These are phyloP conservation scores for Alternaria atra DNA, from an alignment of 2,329 filamentous ascomycete genomes.

Conservation along the genomic window DNA sequence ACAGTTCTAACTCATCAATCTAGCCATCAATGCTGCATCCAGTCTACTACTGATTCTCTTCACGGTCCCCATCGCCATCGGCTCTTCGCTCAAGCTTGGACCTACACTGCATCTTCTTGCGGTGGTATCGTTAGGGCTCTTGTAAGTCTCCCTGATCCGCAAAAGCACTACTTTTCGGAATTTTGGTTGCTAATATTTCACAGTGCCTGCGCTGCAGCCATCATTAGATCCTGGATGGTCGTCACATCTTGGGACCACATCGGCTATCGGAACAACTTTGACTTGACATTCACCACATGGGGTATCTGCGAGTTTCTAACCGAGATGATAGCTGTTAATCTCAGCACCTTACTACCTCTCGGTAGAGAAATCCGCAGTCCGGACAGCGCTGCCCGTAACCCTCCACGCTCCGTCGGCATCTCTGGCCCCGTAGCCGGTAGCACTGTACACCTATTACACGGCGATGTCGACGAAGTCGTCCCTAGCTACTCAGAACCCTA, in stretches of 20 bases:
- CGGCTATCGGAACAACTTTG: conserved; percentile 13
- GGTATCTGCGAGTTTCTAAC: conserved; percentile 18
- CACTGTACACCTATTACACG: conserved; percentile 11
- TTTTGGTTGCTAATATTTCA: conserved; percentile 37
- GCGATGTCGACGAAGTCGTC: conserved; percentile 10
- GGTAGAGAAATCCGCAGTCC: neutral
- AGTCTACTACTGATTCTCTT: conserved; percentile 45
- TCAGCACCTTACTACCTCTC: conserved; percentile 9
- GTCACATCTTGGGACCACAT: conserved; percentile 14
- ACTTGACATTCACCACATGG: conserved; percentile 7
- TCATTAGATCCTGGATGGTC: conserved; percentile 43
- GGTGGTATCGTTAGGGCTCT: conserved; percentile 49
- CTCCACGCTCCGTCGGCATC: neutral
- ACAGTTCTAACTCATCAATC: neutral
- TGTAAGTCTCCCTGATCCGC: conserved; percentile 49
- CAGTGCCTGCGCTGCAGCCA: conserved; percentile 52
- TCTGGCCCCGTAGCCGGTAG: conserved; percentile 20
- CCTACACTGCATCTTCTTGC: conserved; percentile 36
- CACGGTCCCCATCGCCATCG: conserved; percentile 2
- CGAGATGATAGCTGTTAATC: conserved; percentile 13
- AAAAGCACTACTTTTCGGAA: conserved; percentile 6
- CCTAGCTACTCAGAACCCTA: neutral
- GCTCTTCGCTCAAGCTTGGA: conserved; percentile 2
- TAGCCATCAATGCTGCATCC: conserved; percentile 29
- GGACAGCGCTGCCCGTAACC: neutral